Evolutionary conservation across 306 rosid species (phyloP), one percentile per base, ranked within the genome.

Genomic region (Erythrophleum fordii): DNA sequence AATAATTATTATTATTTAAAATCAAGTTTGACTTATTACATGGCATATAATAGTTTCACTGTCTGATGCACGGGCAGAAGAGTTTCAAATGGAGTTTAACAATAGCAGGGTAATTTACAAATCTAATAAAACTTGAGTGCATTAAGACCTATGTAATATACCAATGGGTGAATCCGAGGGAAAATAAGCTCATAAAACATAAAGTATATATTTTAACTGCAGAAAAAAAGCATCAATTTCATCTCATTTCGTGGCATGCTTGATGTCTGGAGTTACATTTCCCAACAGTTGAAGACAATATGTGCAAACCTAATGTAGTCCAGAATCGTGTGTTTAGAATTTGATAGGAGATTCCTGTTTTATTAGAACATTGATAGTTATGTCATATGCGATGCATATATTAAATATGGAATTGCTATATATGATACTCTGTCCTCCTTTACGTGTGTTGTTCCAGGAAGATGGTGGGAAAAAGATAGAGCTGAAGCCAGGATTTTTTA

Each of bases 401-500:
- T 76, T 74, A 25, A 22, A 39, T 44, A 28, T 61, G 22, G 22
- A 61, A 3, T 28, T 3, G 37, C 75, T 61, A 16, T 67, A 59
- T 45, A 35, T 72, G 62, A 64, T 37, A 58, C 22, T 65, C 17
- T 26, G 52, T 64, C 44, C 59, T 53, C 53, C 44, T 78, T 17
- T 44, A 11, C 45, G 61, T 39, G 31, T 73, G 23, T 41, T 52
- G 35, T 69, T 75, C 66, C 66, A 95, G 99, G 93, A 89, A 81
- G 99, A 95, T 72, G 97, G 99, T 8, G 92, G 69, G 46, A 95
- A 93, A 87, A 93, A 93, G 93, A 92, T 95, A 79, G 99, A 92
- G 85, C 88, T 95, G 72, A 95, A 92, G 86, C 97, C 99, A 26
- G 99, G 99, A 49, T 93, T 82, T 86, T 85, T 91, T 69, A 93